Evolutionary conservation across 1,284 basidiomycete genomes (phyloP), one percentile per base, ranked within the genome.

Genomic region (Stereum hirsutum): DNA sequence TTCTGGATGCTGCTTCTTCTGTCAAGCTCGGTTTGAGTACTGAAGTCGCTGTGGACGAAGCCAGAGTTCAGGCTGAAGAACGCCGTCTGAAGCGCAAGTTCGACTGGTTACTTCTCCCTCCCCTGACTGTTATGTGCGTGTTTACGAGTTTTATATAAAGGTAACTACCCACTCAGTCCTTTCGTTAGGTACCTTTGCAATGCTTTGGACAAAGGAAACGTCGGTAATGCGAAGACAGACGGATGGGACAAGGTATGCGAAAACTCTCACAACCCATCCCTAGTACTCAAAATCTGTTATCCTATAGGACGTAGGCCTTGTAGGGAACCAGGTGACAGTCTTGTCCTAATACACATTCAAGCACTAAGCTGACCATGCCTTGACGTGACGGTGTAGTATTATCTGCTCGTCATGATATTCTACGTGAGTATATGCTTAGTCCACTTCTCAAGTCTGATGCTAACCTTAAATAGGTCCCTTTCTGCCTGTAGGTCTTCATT

Each of bases 191-290:
- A 72, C 49, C 56, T 72, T 14, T 67, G 65, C 46, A 73, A 72
- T 56, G 71, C 72, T 11, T 56, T 76, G 35, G 73, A 75, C 53
- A 72, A 72, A 57, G 70, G 71, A 6, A 75, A 75, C 49, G 68
- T 75, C 12, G 72, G 68, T 5, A 75, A 77, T 54, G 74, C 74
- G 15, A 70, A 74, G 49, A 72, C 71, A 1, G 72, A 68, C 39
- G 68, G 68, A 5, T 65, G 70, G 60, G 65, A 69, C 51, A 62
- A 64, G 52, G 68, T 65, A 46, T 10, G 27, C n/a, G 14, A 11
- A 36, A 6, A 20, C 15, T 41, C 17, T 19, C 26, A 20, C 8
- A 21, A 7, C 21, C 37, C 7, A 25, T 25, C 12, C n/a, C 3
- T 25, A 21, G 5, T 31, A 25, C 48, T 52, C 28, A 41, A 12